Conservation (phyloP, 2,329 filamentous ascomycete species). For the Ophiostoma tasmaniense region DNA sequence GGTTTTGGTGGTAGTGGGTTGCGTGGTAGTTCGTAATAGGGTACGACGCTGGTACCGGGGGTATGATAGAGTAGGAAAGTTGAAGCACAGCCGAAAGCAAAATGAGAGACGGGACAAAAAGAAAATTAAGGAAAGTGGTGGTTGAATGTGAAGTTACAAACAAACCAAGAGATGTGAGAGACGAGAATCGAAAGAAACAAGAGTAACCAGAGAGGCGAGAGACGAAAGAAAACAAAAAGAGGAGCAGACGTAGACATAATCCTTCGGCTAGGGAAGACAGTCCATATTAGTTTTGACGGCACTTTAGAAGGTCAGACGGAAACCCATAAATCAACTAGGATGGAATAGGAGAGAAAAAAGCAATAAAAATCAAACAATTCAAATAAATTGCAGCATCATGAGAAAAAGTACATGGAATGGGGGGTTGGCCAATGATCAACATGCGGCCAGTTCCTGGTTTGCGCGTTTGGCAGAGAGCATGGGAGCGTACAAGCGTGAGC, state of each 20-base stretch:
- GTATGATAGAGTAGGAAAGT: not conserved
- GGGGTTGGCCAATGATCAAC: slow-evolving; percentile 9
- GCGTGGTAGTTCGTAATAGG: slow-evolving; percentile 1
- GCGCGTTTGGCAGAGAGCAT: not conserved
- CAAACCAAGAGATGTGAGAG: not conserved
- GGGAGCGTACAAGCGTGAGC: no score
- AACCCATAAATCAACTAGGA: not conserved
- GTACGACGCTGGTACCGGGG: slow-evolving; percentile 4
- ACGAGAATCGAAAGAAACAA: not conserved
- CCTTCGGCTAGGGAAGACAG: not conserved
- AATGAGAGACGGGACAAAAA: not conserved
- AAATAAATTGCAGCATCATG: slow-evolving; percentile 1
- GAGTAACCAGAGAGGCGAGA: not conserved
- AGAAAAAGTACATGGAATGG: slow-evolving; percentile 3
- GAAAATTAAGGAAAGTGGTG: not conserved
- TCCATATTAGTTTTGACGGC: not conserved
- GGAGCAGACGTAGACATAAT: not conserved
- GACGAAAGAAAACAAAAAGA: not conserved
- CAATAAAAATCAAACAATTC: not conserved
- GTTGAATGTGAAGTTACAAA: not conserved
- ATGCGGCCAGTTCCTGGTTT: slow-evolving; percentile 11
- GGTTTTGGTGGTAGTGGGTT: not conserved
- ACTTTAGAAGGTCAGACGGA: not conserved
- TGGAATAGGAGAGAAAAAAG: not conserved
- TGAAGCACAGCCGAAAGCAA: not conserved